Percentiles rank a stretch among this genome's conserved stretches.
phyloP scores from a whole-genome alignment of 257 asterid species.

The Ophiorrhiza pumila region DNA sequence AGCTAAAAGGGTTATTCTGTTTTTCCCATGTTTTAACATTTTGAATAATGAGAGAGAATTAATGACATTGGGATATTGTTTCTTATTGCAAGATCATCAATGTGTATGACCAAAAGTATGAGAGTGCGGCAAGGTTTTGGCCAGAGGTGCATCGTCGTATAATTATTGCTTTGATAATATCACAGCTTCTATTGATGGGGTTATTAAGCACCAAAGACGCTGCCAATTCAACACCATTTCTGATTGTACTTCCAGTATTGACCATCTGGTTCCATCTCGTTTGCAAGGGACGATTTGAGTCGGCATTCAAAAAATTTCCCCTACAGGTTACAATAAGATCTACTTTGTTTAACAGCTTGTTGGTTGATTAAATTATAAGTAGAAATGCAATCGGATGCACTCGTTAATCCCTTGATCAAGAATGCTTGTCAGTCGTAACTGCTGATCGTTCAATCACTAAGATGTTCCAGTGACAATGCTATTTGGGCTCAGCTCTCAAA shows the following conservation, averaged over 20 bases:
- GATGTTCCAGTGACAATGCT: background rate
- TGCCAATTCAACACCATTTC: constrained; percentile 52
- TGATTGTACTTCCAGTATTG: constrained; percentile 61
- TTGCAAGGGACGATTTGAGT: constrained; percentile 73
- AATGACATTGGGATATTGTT: background rate
- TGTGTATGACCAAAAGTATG: constrained; percentile 81
- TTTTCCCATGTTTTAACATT: background rate
- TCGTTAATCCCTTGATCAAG: background rate
- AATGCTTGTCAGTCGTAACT: background rate
- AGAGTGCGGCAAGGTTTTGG: constrained; percentile 89
- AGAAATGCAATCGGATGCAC: background rate
- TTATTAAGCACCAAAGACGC: constrained; percentile 60
- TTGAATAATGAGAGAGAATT: background rate
- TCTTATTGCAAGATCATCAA: constrained; percentile 65
- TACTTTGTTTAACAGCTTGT: constrained; percentile 3
- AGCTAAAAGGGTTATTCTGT: too few species aligned
- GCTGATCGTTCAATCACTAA: background rate
- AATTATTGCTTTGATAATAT: constrained; percentile 53
- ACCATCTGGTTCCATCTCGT: constrained; percentile 72
- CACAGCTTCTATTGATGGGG: constrained; percentile 75
- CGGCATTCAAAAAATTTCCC: constrained; percentile 66
- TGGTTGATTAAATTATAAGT: background rate
- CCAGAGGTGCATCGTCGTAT: constrained; percentile 86
- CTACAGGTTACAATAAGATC: constrained; percentile 55
- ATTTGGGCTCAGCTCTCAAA: background rate